phyloP scores from a whole-genome alignment of 805 yeast genomes.

The Tetrapisispora pingtungensis region DNA sequence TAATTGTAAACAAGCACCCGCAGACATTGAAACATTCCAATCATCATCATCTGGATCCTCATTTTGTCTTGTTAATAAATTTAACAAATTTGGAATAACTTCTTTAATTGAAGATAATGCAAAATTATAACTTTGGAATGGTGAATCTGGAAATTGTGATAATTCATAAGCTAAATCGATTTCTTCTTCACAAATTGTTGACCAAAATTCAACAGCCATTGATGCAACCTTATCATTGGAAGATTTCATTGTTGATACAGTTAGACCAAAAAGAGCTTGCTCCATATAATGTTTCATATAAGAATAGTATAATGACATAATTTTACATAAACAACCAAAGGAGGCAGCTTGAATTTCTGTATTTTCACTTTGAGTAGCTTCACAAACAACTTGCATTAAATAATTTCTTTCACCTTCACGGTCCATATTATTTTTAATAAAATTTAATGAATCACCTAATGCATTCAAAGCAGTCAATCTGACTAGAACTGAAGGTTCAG shows the following conservation, averaged over 20 bases:
- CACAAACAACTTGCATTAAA: constrained; percentile 98
- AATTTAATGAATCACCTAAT: constrained; percentile 79
- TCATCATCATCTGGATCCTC: constrained; percentile 93
- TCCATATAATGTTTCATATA: constrained; percentile 96
- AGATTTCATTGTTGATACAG: constrained; percentile 86
- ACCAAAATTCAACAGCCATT: constrained; percentile 99
- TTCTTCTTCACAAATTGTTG: constrained; percentile 98
- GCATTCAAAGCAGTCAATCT: constrained; percentile 89
- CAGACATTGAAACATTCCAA: constrained; percentile 98
- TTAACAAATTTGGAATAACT: constrained; percentile 78
- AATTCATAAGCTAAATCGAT: constrained; percentile 64
- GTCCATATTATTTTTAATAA: constrained; percentile 79
- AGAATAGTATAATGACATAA: constrained; percentile 80
- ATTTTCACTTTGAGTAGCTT: constrained; percentile 88
- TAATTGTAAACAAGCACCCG: constrained; percentile 91
- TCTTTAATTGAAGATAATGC: constrained; percentile 76
- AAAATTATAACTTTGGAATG: constrained; percentile 58
- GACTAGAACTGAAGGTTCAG: constrained; percentile 65
- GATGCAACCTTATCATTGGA: constrained; percentile 69
- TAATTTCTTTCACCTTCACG: constrained; percentile 92
- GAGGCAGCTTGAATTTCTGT: constrained; percentile 84
- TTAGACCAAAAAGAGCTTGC: constrained; percentile 82
- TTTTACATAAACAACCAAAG: constrained; percentile 87
- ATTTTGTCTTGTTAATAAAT: constrained; percentile 74
- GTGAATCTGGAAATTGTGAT: constrained; percentile 48